These are phyloP conservation scores for Mallotus nudiflorus DNA, from an alignment of 345 rosid species.

Conservation along the genomic window DNA sequence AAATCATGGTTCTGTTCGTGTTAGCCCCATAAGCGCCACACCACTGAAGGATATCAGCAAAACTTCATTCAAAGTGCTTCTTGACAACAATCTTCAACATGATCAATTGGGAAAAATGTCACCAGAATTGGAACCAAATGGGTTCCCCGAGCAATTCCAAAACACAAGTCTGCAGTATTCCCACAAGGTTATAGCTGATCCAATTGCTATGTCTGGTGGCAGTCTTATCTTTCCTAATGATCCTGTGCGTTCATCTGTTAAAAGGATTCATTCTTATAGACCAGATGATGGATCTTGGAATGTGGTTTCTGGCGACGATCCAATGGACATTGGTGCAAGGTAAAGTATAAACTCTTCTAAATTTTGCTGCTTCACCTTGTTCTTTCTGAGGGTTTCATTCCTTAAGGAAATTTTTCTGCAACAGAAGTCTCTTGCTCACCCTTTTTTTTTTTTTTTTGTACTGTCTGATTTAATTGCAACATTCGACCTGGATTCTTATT, in stretches of 20 bases:
- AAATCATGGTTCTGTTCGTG: constrained; percentile 29
- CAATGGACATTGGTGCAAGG: constrained; percentile 61
- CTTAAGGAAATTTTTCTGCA: background rate
- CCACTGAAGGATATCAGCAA: constrained; percentile 43
- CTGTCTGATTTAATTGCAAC: background rate
- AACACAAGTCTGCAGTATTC: constrained; percentile 39
- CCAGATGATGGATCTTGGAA: constrained; percentile 34
- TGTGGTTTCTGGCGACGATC: constrained; percentile 43
- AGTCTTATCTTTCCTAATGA: constrained; percentile 36
- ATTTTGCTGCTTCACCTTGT: background rate
- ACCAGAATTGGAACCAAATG: constrained; percentile 50
- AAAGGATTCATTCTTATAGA: constrained; percentile 40
- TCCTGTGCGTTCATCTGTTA: constrained; percentile 40
- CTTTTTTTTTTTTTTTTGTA: background rate
- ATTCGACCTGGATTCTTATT: background rate
- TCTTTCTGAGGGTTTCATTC: background rate
- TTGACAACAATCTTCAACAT: constrained; percentile 33
- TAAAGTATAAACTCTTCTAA: constrained; percentile 20
- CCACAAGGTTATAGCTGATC: constrained; percentile 35
- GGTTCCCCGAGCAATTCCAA: constrained; percentile 39
- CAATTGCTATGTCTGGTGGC: constrained; percentile 38
- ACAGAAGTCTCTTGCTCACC: too few species aligned
- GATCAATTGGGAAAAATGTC: constrained; percentile 37
- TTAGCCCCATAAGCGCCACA: constrained; percentile 23
- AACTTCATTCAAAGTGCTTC: constrained; percentile 31